Evolutionary conservation across 1,139 yeast genomes (phyloP), one percentile per base, ranked within the genome.

Genomic region (Taphrina communis): DNA sequence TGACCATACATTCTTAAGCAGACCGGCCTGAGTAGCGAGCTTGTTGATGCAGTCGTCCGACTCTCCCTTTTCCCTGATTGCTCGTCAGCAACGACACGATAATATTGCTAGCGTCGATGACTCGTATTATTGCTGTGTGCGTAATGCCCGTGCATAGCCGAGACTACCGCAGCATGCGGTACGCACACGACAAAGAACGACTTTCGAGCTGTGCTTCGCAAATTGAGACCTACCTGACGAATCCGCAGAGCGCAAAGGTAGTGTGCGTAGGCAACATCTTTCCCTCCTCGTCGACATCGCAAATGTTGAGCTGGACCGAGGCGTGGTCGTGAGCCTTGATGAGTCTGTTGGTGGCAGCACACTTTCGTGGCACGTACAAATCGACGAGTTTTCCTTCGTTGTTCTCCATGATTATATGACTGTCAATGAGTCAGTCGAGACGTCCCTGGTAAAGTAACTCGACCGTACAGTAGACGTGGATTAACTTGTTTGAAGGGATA

Each of bases 331-430:
- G 93, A 81, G 99, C 95, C 88, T 91, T 92, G 88, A 94, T 93
- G 86, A 95, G 92, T 88, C 98, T 93, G 97, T 92, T 93, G 86
- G 99, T 92, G 82, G 99, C 99, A 46, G 71, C 63, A 50, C 99
- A 94, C 88, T 94, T 94, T 90, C 99, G 91, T 88, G 99, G 99
- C 85, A 94, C 97, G 96, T 94, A 94, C 85, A 94, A 93, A 88
- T 95, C 99, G 85, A 94, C 98, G 86, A 93, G 89, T 87, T 96
- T 62, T 85, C 99, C 99, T 87, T 91, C 91, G 85, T 94, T 98
- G 99, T 94, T 94, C 89, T 94, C 98, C 99, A 94, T 94, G 81
- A 85, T 91, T 89, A 12, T 76, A 78, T 31, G 53, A 50, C 53
- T 50, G 9, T 50, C n/a, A 50, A 21, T 9, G 36, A 21, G 31